Evolutionary conservation across 345 rosid genomes (phyloP), one percentile per base, ranked within the genome.

Genomic region (Schrenkiella parvula): DNA sequence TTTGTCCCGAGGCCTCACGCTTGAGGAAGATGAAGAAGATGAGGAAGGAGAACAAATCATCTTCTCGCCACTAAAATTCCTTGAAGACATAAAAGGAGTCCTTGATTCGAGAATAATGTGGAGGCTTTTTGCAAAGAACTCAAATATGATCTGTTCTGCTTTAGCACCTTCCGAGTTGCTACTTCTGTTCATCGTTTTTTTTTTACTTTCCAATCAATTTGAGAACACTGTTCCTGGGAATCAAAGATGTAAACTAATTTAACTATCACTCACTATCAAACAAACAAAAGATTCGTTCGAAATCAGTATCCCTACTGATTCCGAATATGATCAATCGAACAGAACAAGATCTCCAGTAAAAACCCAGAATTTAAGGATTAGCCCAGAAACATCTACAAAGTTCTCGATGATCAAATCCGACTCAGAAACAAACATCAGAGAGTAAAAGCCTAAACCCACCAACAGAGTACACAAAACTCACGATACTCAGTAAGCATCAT

Each of bases 31-130:
- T 0, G 97, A 91, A 0, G 98, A 91, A 19, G 98, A 89, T 0
- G 97, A 88, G 14, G 92, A 86, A 13, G 97, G 96, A 11, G 97
- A 93, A 5, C 79, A 88, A 2, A 89, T 23, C 68, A 57, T 71
- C 78, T 91, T 97, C 34, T 91, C 97, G 5, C 98, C 92, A 53
- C 97, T 87, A 61, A 70, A 95, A 73, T 88, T 83, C 21, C 96
- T 86, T 0, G 96, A 91, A 1, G 99, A 95, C 85, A 86, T 74
- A 44, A 62, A 89, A 70, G 96, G 89, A 71, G 91, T 80, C 86
- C 99, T 87, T 0, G 97, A 88, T 57, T 95, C 99, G 0, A 88
- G 93, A 70, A 95, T 89, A 51, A 91, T 91, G 58, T 89, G 97
- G 23, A 89, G 92, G 68, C 93, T 88, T 79, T 95, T 95, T 41